Percentiles rank a stretch among this genome's conserved stretches.
Evolutionary conservation across 371 early-diverging fungal species (phyloP).

Genomic region (Globomyces sp.): DNA sequence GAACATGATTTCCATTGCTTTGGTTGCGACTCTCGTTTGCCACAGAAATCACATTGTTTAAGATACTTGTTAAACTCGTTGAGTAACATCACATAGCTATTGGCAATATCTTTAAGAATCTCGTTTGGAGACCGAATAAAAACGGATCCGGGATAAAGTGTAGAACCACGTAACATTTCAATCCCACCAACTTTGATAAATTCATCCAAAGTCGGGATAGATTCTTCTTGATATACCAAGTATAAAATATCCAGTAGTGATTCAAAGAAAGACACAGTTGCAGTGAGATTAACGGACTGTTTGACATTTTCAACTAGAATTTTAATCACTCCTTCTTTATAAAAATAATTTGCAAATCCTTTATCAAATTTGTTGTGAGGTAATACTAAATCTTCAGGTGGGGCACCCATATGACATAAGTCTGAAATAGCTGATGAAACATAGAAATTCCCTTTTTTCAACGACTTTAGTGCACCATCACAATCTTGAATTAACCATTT

Average conservation of each 20-base stretch:
- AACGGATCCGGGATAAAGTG: constrained; percentile 3
- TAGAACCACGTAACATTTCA: not conserved
- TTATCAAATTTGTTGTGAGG: constrained; percentile 3
- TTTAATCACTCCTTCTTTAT: not conserved
- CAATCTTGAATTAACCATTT: constrained; percentile 5
- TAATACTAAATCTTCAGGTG: not conserved
- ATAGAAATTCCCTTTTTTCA: constrained; percentile 1
- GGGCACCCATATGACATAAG: not conserved
- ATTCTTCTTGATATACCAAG: not conserved
- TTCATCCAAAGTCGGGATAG: not conserved
- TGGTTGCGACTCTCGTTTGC: not conserved
- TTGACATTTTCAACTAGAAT: no score
- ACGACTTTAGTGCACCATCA: not conserved
- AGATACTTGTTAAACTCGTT: not conserved
- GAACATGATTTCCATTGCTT: not conserved
- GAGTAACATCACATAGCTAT: not conserved
- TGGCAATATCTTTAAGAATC: not conserved
- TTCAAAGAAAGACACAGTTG: not conserved
- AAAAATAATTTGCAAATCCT: constrained; percentile 4
- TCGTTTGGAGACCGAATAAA: not conserved
- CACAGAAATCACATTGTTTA: constrained; percentile 1
- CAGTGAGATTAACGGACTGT: no score
- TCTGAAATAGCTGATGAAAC: not conserved
- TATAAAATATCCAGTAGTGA: not conserved
- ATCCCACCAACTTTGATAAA: not conserved